These are phyloP conservation scores for Viola pubescens DNA, from an alignment of 441 rosid genomes.

Conservation along the genomic window DNA sequence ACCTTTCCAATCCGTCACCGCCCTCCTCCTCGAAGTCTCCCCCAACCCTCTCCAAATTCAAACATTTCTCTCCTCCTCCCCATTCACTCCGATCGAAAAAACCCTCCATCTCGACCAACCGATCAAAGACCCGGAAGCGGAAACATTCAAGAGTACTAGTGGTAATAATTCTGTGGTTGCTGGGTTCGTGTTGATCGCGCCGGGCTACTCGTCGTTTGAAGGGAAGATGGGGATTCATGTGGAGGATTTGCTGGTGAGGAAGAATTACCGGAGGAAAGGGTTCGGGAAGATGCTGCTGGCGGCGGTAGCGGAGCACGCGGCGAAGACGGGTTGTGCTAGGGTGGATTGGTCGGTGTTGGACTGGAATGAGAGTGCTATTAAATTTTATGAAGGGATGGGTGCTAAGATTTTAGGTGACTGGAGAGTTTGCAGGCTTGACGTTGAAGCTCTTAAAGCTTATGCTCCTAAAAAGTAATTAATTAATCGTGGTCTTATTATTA, in stretches of 20 bases:
- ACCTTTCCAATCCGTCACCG: slow-evolving; percentile 57
- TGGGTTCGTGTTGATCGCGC: slow-evolving; percentile 72
- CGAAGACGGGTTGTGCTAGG: slow-evolving; percentile 77
- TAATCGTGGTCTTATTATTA: too few species aligned
- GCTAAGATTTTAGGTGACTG: neutral
- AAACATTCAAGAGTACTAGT: slow-evolving; percentile 28
- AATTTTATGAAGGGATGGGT: slow-evolving; percentile 78
- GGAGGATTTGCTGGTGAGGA: slow-evolving; percentile 75
- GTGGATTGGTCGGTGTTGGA: slow-evolving; percentile 87
- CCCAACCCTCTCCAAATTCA: slow-evolving; percentile 30
- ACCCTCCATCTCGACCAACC: slow-evolving; percentile 40
- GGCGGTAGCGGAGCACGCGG: slow-evolving; percentile 79
- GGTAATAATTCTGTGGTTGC: slow-evolving; percentile 38
- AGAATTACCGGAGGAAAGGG: slow-evolving; percentile 67
- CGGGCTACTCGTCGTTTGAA: slow-evolving; percentile 56
- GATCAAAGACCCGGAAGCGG: slow-evolving; percentile 43
- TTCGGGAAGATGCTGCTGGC: slow-evolving; percentile 57
- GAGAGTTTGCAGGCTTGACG: neutral
- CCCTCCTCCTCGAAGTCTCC: slow-evolving; percentile 75
- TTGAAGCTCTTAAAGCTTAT: neutral
- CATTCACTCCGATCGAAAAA: slow-evolving; percentile 25
- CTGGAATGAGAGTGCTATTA: slow-evolving; percentile 77
- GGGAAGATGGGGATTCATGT: slow-evolving; percentile 66
- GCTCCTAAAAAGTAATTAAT: neutral
- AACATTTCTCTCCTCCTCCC: neutral